Evolutionary conservation across 2,329 filamentous ascomycete genomes (phyloP).

Genomic region (Penicillium olsonii): DNA sequence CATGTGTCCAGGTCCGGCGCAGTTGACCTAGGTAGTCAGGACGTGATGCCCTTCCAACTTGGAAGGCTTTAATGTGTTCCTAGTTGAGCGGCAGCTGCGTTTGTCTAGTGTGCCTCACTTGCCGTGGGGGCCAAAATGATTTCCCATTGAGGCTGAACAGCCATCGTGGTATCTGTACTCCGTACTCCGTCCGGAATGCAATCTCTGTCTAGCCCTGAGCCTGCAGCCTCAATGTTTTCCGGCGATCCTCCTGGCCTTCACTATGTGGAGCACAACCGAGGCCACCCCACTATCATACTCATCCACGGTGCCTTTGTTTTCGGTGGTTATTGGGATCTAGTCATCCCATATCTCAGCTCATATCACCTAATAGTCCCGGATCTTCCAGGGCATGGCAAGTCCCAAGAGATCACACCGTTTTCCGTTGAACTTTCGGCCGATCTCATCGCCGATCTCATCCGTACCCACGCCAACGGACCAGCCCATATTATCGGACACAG

Average conservation of each 20-base stretch:
- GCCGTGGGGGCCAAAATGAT: too few relatives aligned
- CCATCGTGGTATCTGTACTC: too few relatives aligned
- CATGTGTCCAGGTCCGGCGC: too few relatives aligned
- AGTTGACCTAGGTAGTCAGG: too few relatives aligned
- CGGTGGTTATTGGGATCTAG: constrained; percentile 12
- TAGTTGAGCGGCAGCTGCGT: too few relatives aligned
- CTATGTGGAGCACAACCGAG: background rate
- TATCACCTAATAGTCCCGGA: constrained; percentile 20
- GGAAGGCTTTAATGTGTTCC: too few relatives aligned
- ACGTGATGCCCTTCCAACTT: too few relatives aligned
- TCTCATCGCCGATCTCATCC: constrained; percentile 8
- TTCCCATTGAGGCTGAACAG: too few relatives aligned
- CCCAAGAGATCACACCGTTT: constrained; percentile 9
- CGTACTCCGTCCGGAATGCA: too few relatives aligned
- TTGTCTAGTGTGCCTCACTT: too few relatives aligned
- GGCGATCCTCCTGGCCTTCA: background rate
- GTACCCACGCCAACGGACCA: constrained; percentile 5
- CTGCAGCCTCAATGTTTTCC: background rate
- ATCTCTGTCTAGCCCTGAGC: background rate
- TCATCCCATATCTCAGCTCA: constrained; percentile 7
- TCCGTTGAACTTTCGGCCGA: constrained; percentile 6
- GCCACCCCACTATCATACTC: constrained; percentile 11
- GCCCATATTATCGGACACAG: constrained; percentile 19
- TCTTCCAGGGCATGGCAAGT: constrained; percentile 19
- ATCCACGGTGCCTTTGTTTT: constrained; percentile 17